Conservation (phyloP, 768 basidiomycete species). For the Suillus decipiens region DNA sequence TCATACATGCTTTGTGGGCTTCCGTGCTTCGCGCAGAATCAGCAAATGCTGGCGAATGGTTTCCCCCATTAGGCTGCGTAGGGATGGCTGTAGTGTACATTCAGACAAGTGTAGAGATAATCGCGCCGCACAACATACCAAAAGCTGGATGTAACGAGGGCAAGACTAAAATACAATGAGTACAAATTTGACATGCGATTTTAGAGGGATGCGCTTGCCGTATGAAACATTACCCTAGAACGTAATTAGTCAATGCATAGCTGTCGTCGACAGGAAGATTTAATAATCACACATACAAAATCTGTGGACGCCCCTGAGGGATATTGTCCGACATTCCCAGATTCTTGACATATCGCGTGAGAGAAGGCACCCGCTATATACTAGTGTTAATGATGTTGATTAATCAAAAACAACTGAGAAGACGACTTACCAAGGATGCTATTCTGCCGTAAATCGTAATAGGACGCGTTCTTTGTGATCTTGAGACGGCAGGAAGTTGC, state of each 20-base stretch:
- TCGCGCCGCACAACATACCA: slow-evolving; percentile 38
- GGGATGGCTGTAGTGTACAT: slow-evolving; percentile 56
- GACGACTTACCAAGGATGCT: slow-evolving; percentile 46
- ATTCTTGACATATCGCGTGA: slow-evolving; percentile 44
- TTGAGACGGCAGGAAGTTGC: slow-evolving; percentile 61
- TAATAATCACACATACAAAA: slow-evolving; percentile 54
- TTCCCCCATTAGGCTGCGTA: slow-evolving; percentile 68
- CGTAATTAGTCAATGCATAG: slow-evolving; percentile 16
- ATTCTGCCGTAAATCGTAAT: slow-evolving; percentile 64
- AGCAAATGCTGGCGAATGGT: slow-evolving; percentile 72
- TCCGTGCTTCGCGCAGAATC: slow-evolving; percentile 56
- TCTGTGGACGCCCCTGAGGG: slow-evolving; percentile 68
- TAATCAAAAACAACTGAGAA: slow-evolving; percentile 3
- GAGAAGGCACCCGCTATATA: slow-evolving; percentile 54
- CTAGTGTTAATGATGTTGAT: slow-evolving; percentile 10
- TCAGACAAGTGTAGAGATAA: slow-evolving; percentile 27
- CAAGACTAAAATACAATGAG: slow-evolving; percentile 41
- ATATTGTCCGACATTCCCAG: slow-evolving; percentile 38
- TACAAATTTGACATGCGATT: slow-evolving; percentile 17
- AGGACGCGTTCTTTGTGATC: slow-evolving; percentile 41
- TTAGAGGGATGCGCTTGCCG: slow-evolving; percentile 41
- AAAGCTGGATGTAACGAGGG: slow-evolving; percentile 67
- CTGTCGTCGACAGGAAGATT: slow-evolving; percentile 1
- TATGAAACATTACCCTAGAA: slow-evolving; percentile 74
- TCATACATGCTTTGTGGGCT: slow-evolving; percentile 64